Evolutionary conservation across 2,329 filamentous ascomycete species (phyloP).

Genomic region (Aureobasidium sp.): DNA sequence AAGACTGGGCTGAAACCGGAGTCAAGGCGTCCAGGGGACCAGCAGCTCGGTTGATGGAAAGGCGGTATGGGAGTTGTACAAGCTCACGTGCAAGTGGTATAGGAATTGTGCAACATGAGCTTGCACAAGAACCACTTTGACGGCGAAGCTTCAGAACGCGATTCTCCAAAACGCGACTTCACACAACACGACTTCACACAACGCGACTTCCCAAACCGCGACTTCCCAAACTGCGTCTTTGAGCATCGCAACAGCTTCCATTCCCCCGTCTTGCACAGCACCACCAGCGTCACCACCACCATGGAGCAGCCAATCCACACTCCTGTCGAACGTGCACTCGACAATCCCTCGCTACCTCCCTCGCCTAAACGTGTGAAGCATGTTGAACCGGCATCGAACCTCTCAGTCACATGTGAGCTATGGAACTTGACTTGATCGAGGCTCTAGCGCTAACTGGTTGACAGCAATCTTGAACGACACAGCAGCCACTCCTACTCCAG

Average conservation of each 20-base stretch:
- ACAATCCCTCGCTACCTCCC: slow-evolving; percentile 60
- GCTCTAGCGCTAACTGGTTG: neutral
- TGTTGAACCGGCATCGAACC: slow-evolving; percentile 33
- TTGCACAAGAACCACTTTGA: neutral
- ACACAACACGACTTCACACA: no score
- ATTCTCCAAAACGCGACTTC: no score
- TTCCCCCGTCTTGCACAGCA: no score
- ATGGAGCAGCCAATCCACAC: slow-evolving; percentile 27
- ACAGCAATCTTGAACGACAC: slow-evolving; percentile 30
- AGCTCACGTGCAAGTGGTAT: neutral
- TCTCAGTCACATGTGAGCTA: slow-evolving; percentile 27
- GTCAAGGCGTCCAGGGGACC: neutral
- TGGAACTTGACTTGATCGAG: neutral
- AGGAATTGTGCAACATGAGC: neutral
- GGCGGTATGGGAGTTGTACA: neutral
- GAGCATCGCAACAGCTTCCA: neutral
- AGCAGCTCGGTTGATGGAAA: neutral
- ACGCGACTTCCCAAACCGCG: no score
- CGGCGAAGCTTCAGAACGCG: no score
- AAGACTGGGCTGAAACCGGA: neutral
- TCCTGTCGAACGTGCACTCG: slow-evolving; percentile 29
- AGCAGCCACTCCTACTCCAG: slow-evolving; percentile 26
- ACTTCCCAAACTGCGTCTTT: no score
- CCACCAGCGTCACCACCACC: neutral
- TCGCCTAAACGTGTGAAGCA: slow-evolving; percentile 74